A percentile compares a stretch with the other conserved stretches of the same genome.
Evolutionary conservation across 2,329 filamentous ascomycete species (phyloP).

Genomic region (Ophiosphaerella herpotricha): DNA sequence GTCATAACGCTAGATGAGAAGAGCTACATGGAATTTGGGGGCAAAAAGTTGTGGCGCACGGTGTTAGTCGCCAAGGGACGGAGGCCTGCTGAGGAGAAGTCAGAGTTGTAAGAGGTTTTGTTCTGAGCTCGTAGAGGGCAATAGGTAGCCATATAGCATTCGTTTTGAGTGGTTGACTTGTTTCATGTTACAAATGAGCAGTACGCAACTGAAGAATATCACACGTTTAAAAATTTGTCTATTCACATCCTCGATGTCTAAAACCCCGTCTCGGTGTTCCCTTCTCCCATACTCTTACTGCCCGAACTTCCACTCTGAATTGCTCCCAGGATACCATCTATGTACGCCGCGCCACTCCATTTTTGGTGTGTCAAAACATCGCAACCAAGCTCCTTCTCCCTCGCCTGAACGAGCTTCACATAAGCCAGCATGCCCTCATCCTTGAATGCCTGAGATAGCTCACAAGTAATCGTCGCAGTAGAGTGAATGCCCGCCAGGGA

Average conservation of each 20-base stretch:
- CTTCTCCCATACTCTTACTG: conserved; percentile 92
- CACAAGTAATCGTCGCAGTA: conserved; percentile 67
- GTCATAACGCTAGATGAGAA: conserved; percentile 60
- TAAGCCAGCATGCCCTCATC: conserved; percentile 95
- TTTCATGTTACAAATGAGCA: background rate
- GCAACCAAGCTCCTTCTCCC: conserved; percentile 87
- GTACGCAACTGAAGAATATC: background rate
- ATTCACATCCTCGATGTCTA: background rate
- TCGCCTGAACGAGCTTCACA: conserved; percentile 86
- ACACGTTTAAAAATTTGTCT: background rate
- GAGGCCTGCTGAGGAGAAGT: conserved; percentile 42
- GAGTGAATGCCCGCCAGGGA: conserved; percentile 67
- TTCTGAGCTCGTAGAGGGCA: too few relatives aligned
- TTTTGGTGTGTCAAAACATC: conserved; percentile 97
- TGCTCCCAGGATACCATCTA: conserved; percentile 86
- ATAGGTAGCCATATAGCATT: too few relatives aligned
- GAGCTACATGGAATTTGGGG: conserved; percentile 51
- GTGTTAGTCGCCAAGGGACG: conserved; percentile 59
- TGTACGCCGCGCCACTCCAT: conserved; percentile 74
- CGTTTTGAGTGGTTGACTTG: background rate
- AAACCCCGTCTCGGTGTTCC: conserved; percentile 74
- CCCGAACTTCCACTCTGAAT: conserved; percentile 91
- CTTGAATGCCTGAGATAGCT: conserved; percentile 83
- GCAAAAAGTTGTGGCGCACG: conserved; percentile 48
- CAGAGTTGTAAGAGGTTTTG: conserved; percentile 22